Evolutionary conservation across 2,329 filamentous ascomycete genomes (phyloP).

Genomic region (Talaromyces sp.): DNA sequence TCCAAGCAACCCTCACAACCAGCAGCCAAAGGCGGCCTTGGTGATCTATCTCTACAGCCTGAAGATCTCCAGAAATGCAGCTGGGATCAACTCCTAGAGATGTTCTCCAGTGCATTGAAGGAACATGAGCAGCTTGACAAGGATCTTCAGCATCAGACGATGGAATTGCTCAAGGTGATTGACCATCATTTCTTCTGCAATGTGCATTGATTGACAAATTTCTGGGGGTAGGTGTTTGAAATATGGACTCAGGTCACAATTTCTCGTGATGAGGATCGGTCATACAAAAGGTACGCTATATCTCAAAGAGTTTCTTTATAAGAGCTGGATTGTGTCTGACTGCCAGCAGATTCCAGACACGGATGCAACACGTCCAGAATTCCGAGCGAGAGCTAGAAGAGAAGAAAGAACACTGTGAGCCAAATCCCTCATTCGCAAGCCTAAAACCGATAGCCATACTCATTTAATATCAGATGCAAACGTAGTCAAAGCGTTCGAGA

Average conservation of each 20-base stretch:
- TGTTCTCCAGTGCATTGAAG: slow-evolving; percentile 64
- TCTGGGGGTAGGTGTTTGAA: slow-evolving; percentile 63
- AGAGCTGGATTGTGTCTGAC: background rate
- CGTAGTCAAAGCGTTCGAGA: slow-evolving; percentile 49
- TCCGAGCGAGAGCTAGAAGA: slow-evolving; percentile 68
- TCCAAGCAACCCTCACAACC: background rate
- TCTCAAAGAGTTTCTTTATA: background rate
- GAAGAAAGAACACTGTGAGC: slow-evolving; percentile 77
- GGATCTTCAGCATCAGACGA: slow-evolving; percentile 64
- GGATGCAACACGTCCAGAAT: slow-evolving; percentile 70
- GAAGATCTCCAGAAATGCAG: slow-evolving; percentile 17
- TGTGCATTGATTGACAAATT: background rate
- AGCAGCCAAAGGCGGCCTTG: background rate
- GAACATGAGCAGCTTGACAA: slow-evolving; percentile 63
- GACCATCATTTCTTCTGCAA: background rate
- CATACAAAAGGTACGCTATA: slow-evolving; percentile 63
- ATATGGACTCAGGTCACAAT: slow-evolving; percentile 73
- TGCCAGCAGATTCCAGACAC: slow-evolving; percentile 65
- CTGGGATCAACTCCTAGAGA: slow-evolving; percentile 71
- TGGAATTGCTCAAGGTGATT: slow-evolving; percentile 60
- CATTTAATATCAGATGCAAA: slow-evolving; percentile 32
- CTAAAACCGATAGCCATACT: background rate
- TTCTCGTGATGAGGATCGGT: slow-evolving; percentile 70
- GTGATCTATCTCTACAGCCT: slow-evolving; percentile 10
- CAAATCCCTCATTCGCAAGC: background rate